Conservation (phyloP, 495 filamentous ascomycete species). For the Penicillium lagena region DNA sequence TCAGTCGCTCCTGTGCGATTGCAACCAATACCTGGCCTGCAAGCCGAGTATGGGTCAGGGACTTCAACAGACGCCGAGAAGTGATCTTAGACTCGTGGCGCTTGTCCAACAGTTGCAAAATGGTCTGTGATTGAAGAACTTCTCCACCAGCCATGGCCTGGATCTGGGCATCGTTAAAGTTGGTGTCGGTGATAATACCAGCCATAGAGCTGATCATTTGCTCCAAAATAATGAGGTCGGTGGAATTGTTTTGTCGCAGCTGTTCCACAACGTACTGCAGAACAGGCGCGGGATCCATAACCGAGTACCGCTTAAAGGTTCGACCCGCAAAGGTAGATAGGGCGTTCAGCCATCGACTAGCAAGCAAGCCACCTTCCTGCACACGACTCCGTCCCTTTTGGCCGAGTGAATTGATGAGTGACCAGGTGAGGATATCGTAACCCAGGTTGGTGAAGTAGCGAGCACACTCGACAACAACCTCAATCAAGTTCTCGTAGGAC, state of each 20-base stretch:
- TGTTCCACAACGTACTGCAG: slow-evolving; percentile 85
- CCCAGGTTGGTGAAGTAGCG: slow-evolving; percentile 88
- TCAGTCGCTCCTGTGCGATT: slow-evolving; percentile 82
- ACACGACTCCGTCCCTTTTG: slow-evolving; percentile 69
- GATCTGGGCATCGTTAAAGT: slow-evolving; percentile 81
- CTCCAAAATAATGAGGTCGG: slow-evolving; percentile 81
- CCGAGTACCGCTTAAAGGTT: slow-evolving; percentile 71
- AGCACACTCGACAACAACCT: slow-evolving; percentile 86
- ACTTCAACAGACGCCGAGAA: slow-evolving; percentile 70
- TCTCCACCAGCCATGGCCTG: slow-evolving; percentile 82
- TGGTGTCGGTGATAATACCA: slow-evolving; percentile 76
- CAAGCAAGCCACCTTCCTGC: slow-evolving; percentile 77
- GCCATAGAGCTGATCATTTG: slow-evolving; percentile 87
- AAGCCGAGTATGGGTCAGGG: slow-evolving; percentile 63
- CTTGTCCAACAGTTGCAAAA: slow-evolving; percentile 70
- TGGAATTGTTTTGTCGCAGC: slow-evolving; percentile 70
- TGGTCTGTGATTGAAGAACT: slow-evolving; percentile 67
- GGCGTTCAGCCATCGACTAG: slow-evolving; percentile 83
- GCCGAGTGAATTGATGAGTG: slow-evolving; percentile 71
- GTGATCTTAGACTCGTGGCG: slow-evolving; percentile 63
- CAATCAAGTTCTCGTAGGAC: slow-evolving; percentile 85
- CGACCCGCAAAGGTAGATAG: slow-evolving; percentile 80
- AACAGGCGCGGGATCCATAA: slow-evolving; percentile 79
- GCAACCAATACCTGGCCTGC: slow-evolving; percentile 76
- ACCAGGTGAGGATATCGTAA: slow-evolving; percentile 90